phyloP scores from a whole-genome alignment of 768 basidiomycete species.

The Phanerochaete carnosa region DNA sequence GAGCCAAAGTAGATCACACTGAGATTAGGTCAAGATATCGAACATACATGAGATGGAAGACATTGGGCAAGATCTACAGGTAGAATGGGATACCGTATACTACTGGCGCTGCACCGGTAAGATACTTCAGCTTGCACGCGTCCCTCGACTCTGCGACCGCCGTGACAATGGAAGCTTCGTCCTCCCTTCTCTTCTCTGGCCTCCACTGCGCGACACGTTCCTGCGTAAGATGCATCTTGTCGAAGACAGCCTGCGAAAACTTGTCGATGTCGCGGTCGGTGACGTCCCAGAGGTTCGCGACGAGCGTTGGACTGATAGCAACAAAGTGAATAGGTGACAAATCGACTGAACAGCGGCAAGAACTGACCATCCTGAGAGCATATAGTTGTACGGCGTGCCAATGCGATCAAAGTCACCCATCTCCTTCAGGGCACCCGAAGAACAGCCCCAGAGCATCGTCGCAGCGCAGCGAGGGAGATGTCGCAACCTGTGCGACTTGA shows the following conservation, averaged over 20 bases:
- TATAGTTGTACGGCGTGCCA: slow-evolving; percentile 93
- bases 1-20: neutral
- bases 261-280: slow-evolving; percentile 97
- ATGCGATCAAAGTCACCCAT: slow-evolving; percentile 93
- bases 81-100: slow-evolving; percentile 96
- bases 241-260: slow-evolving; percentile 81
- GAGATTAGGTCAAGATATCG: neutral
- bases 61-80: slow-evolving; percentile 33
- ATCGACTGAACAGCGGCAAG: neutral
- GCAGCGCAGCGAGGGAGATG: slow-evolving; percentile 83
- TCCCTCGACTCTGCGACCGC: slow-evolving; percentile 82
- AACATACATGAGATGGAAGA: neutral
- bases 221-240: slow-evolving; percentile 54
- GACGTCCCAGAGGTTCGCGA: slow-evolving; percentile 98
- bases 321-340: neutral
- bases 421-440: slow-evolving; percentile 82
- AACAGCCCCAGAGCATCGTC: slow-evolving; percentile 99
- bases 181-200: slow-evolving; percentile 14
- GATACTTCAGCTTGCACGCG: slow-evolving; percentile 83
- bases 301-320: slow-evolving; percentile 67
- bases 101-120: slow-evolving; percentile 93
- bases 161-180: slow-evolving; percentile 51
- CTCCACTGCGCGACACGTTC: slow-evolving; percentile 22
- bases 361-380: slow-evolving; percentile 94
- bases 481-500: slow-evolving; percentile 82